Conservation (phyloP, 768 basidiomycete genomes). For the Chlorophyllum brunneum region DNA sequence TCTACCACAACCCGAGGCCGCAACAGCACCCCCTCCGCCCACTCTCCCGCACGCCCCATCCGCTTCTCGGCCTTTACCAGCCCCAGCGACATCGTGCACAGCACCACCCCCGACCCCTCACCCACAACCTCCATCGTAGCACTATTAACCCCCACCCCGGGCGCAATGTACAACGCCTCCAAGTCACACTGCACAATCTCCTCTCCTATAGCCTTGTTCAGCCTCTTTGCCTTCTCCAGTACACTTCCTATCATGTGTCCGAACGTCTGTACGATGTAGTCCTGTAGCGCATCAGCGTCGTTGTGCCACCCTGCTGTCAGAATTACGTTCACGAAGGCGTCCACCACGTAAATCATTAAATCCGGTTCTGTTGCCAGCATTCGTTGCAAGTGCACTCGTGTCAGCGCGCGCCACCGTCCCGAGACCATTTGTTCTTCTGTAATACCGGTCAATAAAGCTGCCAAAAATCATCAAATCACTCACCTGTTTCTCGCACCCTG, state of each 20-base stretch:
- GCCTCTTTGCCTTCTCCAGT: conserved; percentile 39
- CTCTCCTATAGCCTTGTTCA: conserved; percentile 58
- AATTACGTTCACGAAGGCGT: conserved; percentile 39
- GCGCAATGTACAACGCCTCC: conserved; percentile 42
- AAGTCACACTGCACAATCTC: conserved; percentile 55
- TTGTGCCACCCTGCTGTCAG: conserved; percentile 27
- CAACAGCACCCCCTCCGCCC: conserved; percentile 44
- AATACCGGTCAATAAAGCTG: too few relatives aligned
- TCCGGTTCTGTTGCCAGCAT: conserved; percentile 34
- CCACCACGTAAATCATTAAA: conserved; percentile 31
- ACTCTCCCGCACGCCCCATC: conserved; percentile 38
- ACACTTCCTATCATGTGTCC: conserved; percentile 37
- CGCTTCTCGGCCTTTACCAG: conserved; percentile 37
- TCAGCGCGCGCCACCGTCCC: conserved; percentile 55
- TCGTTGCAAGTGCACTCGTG: conserved; percentile 40
- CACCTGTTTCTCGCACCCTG: conserved; percentile 40
- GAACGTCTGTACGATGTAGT: conserved; percentile 39
- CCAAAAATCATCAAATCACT: conserved; percentile 9
- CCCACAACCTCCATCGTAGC: conserved; percentile 40
- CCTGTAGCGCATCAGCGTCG: conserved; percentile 26
- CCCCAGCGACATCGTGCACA: conserved; percentile 59
- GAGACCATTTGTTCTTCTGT: conserved; percentile 49
- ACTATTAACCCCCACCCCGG: conserved; percentile 37
- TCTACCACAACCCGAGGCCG: conserved; percentile 50
- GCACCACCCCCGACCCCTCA: conserved; percentile 27